Conservation (phyloP, 495 filamentous ascomycete species). For the Lepraria neglecta region DNA sequence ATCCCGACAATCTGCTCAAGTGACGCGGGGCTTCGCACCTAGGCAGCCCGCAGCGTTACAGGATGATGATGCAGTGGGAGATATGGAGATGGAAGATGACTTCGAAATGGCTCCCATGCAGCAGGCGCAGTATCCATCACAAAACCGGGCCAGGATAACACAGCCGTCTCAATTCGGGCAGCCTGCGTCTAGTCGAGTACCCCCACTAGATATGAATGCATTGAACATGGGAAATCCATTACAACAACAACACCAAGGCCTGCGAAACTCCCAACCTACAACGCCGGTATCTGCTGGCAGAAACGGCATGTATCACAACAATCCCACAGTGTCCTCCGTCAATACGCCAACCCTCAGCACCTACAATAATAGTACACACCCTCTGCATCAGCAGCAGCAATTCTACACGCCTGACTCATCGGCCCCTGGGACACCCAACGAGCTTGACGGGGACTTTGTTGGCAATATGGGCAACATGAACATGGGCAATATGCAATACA, state of each 20-base stretch:
- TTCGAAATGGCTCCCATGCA: slow-evolving; percentile 10
- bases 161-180: slow-evolving; percentile 60
- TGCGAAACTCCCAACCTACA: slow-evolving; percentile 76
- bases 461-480: slow-evolving; percentile 44
- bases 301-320: slow-evolving; percentile 69
- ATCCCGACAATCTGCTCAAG: slow-evolving; percentile 31
- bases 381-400: slow-evolving; percentile 52
- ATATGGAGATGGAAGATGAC: slow-evolving; percentile 95
- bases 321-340: slow-evolving; percentile 95
- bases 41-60: slow-evolving; percentile 53
- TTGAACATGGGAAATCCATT: slow-evolving; percentile 52
- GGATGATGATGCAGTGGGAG: slow-evolving; percentile 69
- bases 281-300: slow-evolving; percentile 72
- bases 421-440: slow-evolving; percentile 64
- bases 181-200: slow-evolving; percentile 51
- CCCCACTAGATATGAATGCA: slow-evolving; percentile 58
- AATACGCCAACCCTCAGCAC: slow-evolving; percentile 85
- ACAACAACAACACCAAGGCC: slow-evolving; percentile 62
- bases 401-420: slow-evolving; percentile 68
- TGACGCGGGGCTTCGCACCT: slow-evolving; percentile 24
- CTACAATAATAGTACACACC: slow-evolving; percentile 44
- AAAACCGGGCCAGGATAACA: slow-evolving; percentile 32
- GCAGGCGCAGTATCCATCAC: slow-evolving; percentile 46
- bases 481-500: slow-evolving; percentile 49
- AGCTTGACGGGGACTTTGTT: slow-evolving; percentile 54